Percentiles rank a stretch among this genome's conserved stretches.
These are phyloP conservation scores for Rhizophagus clarus DNA, from an alignment of 192 early-diverging fungal genomes.

Conservation along the genomic window DNA sequence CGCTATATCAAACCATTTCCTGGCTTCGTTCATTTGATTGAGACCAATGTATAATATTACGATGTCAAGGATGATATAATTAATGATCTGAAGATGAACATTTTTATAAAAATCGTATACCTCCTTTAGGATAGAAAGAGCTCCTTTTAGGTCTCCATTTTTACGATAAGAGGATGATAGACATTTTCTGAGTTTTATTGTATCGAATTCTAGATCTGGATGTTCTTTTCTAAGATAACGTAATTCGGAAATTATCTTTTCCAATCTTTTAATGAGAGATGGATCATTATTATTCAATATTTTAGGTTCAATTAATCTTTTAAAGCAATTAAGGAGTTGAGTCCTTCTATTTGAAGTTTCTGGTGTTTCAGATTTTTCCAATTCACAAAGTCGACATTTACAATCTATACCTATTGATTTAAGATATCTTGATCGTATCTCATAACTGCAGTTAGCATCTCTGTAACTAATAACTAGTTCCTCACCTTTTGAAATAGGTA, in stretches of 20 bases:
- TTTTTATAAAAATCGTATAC: background rate
- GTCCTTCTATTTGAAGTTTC: background rate
- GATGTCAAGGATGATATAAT: background rate
- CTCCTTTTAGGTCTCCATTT: too few species aligned
- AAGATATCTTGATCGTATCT: background rate
- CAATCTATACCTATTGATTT: background rate
- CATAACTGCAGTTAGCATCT: background rate
- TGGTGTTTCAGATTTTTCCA: background rate
- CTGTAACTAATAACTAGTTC: background rate
- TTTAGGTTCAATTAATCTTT: background rate
- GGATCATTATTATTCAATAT: background rate
- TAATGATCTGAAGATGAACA: background rate
- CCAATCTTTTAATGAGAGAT: background rate
- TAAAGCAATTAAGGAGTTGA: background rate
- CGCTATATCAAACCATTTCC: background rate
- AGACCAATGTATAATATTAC: background rate
- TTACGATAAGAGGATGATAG: background rate
- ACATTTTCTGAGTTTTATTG: background rate
- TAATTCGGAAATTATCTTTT: background rate
- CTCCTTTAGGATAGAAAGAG: background rate
- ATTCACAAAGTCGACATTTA: slow-evolving; percentile 7
- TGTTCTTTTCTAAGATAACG: background rate
- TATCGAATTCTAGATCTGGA: background rate
- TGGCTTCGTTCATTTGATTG: background rate
- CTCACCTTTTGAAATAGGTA: background rate